These are phyloP conservation scores for Phaseolus lunatus DNA, from an alignment of 306 rosid genomes.

Conservation along the genomic window DNA sequence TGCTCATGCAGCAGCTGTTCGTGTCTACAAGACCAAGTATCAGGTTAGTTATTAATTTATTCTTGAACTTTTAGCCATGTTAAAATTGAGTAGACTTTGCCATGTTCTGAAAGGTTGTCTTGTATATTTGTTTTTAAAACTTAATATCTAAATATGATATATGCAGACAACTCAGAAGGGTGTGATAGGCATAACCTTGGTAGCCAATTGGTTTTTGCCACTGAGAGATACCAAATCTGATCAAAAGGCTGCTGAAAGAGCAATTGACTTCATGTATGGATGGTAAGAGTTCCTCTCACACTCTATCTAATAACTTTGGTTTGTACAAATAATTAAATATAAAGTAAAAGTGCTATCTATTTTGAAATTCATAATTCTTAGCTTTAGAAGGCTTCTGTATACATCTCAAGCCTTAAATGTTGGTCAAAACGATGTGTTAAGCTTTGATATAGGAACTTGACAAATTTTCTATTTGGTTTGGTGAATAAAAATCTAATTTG, in stretches of 20 bases:
- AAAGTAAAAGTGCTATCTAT: too few species aligned
- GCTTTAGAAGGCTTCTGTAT: too few species aligned
- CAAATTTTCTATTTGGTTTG: too few species aligned
- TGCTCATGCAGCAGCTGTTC: constrained; percentile 38
- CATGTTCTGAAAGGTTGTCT: background rate
- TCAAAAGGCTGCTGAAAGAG: constrained; percentile 45
- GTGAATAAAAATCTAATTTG: too few species aligned
- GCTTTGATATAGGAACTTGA: too few species aligned
- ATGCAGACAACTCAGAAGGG: constrained; percentile 58
- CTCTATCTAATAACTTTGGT: background rate
- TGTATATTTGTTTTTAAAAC: background rate
- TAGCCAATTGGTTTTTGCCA: constrained; percentile 50
- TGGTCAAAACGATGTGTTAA: too few species aligned
- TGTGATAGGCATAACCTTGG: constrained; percentile 56
- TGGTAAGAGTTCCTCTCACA: constrained; percentile 46
- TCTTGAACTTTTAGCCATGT: background rate
- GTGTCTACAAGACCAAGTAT: background rate
- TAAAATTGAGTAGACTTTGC: background rate
- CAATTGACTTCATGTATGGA: constrained; percentile 58
- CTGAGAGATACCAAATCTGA: constrained; percentile 33
- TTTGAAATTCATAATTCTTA: too few species aligned
- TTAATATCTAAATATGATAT: background rate
- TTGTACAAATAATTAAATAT: too few species aligned
- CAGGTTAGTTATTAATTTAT: background rate
- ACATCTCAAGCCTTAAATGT: too few species aligned